Percentiles rank a stretch among this genome's conserved stretches.
Conservation (phyloP, 2,329 filamentous ascomycete species). For the Ceratocystis cacaofunesta region DNA sequence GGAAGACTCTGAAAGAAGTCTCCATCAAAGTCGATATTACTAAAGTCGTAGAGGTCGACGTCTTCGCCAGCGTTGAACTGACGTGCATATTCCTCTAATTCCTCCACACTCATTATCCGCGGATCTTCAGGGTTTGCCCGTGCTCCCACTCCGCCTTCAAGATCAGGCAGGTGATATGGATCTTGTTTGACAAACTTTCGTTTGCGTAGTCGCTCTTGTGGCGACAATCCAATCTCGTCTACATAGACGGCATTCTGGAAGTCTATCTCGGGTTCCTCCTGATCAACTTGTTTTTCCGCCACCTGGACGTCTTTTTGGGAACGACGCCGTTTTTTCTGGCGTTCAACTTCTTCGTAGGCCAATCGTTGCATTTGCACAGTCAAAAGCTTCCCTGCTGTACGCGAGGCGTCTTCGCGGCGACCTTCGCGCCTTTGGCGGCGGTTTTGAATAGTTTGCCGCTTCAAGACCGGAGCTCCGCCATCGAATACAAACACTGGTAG, state of each 20-base stretch:
- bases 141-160: slow-evolving; percentile 61
- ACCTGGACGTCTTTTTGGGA: slow-evolving; percentile 29
- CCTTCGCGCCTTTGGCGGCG: slow-evolving; percentile 73
- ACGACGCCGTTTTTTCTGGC: slow-evolving; percentile 29
- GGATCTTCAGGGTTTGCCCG: slow-evolving; percentile 89
- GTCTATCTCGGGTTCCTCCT: slow-evolving; percentile 48
- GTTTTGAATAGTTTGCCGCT: slow-evolving; percentile 73
- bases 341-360: slow-evolving; percentile 70
- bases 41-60: slow-evolving; percentile 85
- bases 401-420: slow-evolving; percentile 76
- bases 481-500: slow-evolving; percentile 97
- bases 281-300: background rate
- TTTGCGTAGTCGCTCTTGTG: slow-evolving; percentile 56
- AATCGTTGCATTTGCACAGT: slow-evolving; percentile 86
- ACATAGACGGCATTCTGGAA: slow-evolving; percentile 66
- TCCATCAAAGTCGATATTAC: slow-evolving; percentile 94
- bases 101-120: slow-evolving; percentile 88
- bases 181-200: slow-evolving; percentile 82
- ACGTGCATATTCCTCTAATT: slow-evolving; percentile 81
- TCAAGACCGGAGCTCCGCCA: slow-evolving; percentile 79
- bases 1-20: slow-evolving; percentile 90
- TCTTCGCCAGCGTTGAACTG: slow-evolving; percentile 90
- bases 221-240: slow-evolving; percentile 72
- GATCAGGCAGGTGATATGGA: slow-evolving; percentile 82
- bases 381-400: slow-evolving; percentile 80